Percentiles rank a stretch among this genome's conserved stretches.
These are phyloP conservation scores for Balansia obtecta DNA, from an alignment of 2,329 filamentous ascomycete species.

Conservation along the genomic window DNA sequence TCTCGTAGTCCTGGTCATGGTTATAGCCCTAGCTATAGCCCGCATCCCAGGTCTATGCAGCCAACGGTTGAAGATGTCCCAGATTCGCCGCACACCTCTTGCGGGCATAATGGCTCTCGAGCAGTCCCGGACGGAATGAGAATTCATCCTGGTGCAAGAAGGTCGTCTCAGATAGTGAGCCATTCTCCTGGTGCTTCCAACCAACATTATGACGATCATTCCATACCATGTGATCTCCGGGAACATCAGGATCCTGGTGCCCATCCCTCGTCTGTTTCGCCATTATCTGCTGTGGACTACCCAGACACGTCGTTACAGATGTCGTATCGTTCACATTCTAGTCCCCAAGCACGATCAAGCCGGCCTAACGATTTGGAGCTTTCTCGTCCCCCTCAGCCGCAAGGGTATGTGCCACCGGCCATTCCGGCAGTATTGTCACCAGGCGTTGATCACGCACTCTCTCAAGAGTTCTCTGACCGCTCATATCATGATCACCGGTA, in stretches of 20 bases:
- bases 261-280: conserved; percentile 16
- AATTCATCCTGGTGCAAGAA: conserved; percentile 27
- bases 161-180: conserved; percentile 33
- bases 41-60: conserved; percentile 41
- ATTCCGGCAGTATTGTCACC: conserved; percentile 47
- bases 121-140: conserved; percentile 23
- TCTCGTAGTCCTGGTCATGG: conserved; percentile 37
- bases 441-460: conserved; percentile 44
- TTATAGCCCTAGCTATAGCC: conserved; percentile 33
- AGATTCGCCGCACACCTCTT: conserved; percentile 31
- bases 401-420: conserved; percentile 30
- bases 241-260: conserved; percentile 12
- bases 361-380: conserved; percentile 26
- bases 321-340: conserved; percentile 17
- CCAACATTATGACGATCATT: conserved; percentile 13
- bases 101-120: conserved; percentile 13
- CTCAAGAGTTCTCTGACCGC: conserved; percentile 44
- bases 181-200: conserved; percentile 18
- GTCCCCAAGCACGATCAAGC: conserved; percentile 18
- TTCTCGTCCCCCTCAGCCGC: conserved; percentile 17
- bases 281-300: conserved; percentile 22
- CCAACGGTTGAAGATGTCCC: conserved; percentile 53
- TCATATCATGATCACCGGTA: conserved; percentile 16
- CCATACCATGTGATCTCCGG: conserved; percentile 12
- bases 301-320: conserved; percentile 17